Conservation (phyloP, 306 rosid species). For the Sophora flavescens region DNA sequence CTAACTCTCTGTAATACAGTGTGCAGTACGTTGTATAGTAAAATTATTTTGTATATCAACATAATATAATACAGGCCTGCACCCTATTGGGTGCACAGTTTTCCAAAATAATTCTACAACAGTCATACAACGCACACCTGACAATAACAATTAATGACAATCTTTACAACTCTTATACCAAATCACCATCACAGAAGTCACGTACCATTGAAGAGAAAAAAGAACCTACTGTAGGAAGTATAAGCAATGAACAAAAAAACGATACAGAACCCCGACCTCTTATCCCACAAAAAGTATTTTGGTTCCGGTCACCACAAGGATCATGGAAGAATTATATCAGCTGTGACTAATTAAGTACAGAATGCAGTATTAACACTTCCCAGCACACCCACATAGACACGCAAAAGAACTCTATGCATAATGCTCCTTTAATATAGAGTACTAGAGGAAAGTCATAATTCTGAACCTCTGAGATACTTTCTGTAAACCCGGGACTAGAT, state of each 20-base stretch:
- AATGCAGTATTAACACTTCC: constrained; percentile 1
- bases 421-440: constrained; percentile 4
- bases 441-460: background rate
- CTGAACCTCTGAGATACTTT: background rate
- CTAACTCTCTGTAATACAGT: background rate
- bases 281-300: background rate
- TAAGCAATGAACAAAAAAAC: background rate
- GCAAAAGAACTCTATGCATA: background rate
- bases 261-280: background rate
- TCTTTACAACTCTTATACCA: background rate
- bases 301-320: constrained; percentile 13
- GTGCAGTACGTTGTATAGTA: background rate
- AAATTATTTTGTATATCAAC: background rate
- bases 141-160: constrained; percentile 36
- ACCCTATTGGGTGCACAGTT: background rate
- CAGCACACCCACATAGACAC: background rate
- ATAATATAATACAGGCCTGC: background rate
- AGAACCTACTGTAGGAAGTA: constrained; percentile 11
- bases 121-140: constrained; percentile 25
- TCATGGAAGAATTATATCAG: constrained; percentile 25
- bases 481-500: background rate
- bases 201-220: constrained; percentile 6
- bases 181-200: background rate
- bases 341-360: constrained; percentile 15
- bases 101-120: background rate